These are phyloP conservation scores for Acanthochlamys bracteata DNA, from an alignment of 106 monocot species.

Conservation along the genomic window DNA sequence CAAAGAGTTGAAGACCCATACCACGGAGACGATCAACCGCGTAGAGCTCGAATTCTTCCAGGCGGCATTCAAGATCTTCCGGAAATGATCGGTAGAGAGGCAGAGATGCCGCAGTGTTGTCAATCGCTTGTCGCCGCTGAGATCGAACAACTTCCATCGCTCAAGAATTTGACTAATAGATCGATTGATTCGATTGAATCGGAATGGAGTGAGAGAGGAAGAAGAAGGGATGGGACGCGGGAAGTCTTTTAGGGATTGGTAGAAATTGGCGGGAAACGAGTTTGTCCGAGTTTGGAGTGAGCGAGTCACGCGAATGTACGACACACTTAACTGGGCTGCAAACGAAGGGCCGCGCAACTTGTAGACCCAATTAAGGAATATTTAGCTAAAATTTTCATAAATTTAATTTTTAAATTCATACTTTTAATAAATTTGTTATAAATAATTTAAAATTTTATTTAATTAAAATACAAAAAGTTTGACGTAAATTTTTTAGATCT, in stretches of 20 bases:
- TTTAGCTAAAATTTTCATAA: too few relatives aligned
- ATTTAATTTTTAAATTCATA: too few relatives aligned
- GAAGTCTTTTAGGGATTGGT: neutral
- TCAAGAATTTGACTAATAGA: too few relatives aligned
- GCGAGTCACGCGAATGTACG: too few relatives aligned
- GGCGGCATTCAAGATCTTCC: constrained; percentile 49
- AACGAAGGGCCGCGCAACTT: too few relatives aligned
- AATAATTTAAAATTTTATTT: too few relatives aligned
- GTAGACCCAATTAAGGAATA: too few relatives aligned
- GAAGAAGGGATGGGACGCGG: neutral
- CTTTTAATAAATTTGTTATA: too few relatives aligned
- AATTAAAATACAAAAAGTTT: too few relatives aligned
- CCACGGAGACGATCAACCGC: constrained; percentile 90
- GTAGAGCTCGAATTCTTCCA: constrained; percentile 84
- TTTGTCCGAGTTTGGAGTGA: neutral
- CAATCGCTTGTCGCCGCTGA: constrained; percentile 29
- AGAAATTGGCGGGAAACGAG: neutral
- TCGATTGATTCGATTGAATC: too few relatives aligned
- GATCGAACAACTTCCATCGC: constrained; percentile 81
- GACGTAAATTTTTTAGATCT: too few relatives aligned
- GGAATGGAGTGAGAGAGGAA: neutral
- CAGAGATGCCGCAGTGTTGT: constrained; percentile 12
- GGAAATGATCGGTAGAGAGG: constrained; percentile 69
- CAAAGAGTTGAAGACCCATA: neutral
- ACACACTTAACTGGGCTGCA: too few relatives aligned